A percentile compares a stretch with the other conserved stretches of the same genome.
Evolutionary conservation across 2,329 filamentous ascomycete species (phyloP).

Genomic region (Cadophora sp.): DNA sequence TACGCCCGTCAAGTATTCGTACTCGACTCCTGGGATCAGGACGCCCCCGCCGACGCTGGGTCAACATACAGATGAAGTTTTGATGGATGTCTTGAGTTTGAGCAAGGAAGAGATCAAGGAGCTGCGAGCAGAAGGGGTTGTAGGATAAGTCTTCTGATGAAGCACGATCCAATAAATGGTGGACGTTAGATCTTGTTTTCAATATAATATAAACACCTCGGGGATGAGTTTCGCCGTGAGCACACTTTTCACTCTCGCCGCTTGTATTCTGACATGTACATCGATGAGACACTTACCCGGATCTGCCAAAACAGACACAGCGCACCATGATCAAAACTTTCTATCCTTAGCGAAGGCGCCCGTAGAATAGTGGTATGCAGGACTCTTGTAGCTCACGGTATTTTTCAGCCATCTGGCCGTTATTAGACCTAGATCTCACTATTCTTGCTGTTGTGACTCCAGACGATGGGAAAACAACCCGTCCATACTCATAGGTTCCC

Average conservation of each 20-base stretch:
- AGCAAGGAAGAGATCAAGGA: conserved; percentile 61
- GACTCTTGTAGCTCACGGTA: too few species aligned
- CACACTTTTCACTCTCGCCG: background rate
- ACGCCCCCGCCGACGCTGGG: conserved; percentile 82
- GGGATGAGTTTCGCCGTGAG: background rate
- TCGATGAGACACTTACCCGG: background rate
- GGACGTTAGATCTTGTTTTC: background rate
- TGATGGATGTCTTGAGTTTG: conserved; percentile 67
- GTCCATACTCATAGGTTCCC: too few species aligned
- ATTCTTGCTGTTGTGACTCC: too few species aligned
- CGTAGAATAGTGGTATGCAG: too few species aligned
- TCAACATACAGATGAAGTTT: conserved; percentile 80
- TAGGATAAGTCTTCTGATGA: conserved; percentile 21
- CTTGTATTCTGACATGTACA: background rate
- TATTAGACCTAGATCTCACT: too few species aligned
- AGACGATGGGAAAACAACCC: too few species aligned
- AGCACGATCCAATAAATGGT: background rate
- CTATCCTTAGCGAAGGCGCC: too few species aligned
- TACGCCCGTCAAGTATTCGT: conserved; percentile 90
- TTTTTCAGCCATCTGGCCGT: too few species aligned
- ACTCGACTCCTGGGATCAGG: conserved; percentile 75
- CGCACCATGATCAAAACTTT: too few species aligned
- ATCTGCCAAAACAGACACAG: too few species aligned
- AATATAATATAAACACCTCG: background rate
- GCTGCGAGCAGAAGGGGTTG: conserved; percentile 68